Evolutionary conservation across 805 yeast species (phyloP).

Genomic region (Hermanozyma aechmeae): DNA sequence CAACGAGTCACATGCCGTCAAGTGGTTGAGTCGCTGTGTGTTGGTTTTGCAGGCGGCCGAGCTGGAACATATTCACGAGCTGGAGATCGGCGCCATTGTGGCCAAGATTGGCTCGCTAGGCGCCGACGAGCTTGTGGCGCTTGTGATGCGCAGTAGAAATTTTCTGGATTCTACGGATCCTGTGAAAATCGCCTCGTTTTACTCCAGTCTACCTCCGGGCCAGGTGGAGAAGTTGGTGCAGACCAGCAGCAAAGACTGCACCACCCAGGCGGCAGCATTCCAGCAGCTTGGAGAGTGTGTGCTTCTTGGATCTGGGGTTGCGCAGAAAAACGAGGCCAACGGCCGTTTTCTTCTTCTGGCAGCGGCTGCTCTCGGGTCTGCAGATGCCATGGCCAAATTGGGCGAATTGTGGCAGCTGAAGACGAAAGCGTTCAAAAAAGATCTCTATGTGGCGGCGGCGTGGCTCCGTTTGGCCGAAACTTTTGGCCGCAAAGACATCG

Average conservation of each 20-base stretch:
- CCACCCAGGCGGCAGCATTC: slow-evolving; percentile 40
- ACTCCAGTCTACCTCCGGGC: too few species aligned
- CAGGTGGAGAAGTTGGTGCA: slow-evolving; percentile 19
- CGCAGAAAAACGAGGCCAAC: slow-evolving; percentile 39
- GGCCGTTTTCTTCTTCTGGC: slow-evolving; percentile 54
- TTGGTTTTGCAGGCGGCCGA: slow-evolving; percentile 13
- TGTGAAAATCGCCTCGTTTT: too few species aligned
- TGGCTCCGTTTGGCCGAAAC: slow-evolving; percentile 61
- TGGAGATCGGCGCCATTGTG: too few species aligned
- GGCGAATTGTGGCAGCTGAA: slow-evolving; percentile 62
- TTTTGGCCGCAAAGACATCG: slow-evolving; percentile 51
- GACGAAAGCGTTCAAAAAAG: slow-evolving; percentile 46
- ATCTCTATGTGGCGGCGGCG: slow-evolving; percentile 53
- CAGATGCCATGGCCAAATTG: slow-evolving; percentile 59
- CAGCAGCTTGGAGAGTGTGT: slow-evolving; percentile 53
- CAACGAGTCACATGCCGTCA: slow-evolving; percentile 44
- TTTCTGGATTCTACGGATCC: too few species aligned
- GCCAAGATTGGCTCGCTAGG: too few species aligned
- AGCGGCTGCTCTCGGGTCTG: slow-evolving; percentile 59
- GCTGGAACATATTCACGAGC: too few species aligned
- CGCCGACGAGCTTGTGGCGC: too few species aligned
- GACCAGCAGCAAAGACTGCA: slow-evolving; percentile 25
- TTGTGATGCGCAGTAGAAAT: too few species aligned
- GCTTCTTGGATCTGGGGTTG: slow-evolving; percentile 47
- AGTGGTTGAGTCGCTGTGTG: slow-evolving; percentile 49